Base-by-base conservation (phyloP, 257 asterid genomes). In the Sherardia arvensis region DNA sequence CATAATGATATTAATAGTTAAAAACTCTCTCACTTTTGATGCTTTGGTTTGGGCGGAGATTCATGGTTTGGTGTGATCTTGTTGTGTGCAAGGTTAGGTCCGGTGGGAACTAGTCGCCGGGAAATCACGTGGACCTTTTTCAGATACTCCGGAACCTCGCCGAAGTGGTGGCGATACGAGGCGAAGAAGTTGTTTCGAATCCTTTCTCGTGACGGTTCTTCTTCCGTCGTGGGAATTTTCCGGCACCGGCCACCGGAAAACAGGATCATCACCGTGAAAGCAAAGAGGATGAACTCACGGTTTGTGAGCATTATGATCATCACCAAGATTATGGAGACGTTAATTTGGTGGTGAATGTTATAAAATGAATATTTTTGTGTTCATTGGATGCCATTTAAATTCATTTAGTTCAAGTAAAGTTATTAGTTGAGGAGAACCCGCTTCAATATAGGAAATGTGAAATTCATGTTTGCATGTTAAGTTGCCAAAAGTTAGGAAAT, bases 51-150 rank as follows among this genome's bases (percentile, higher is more conserved):
- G n/a, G n/a, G n/a, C n/a, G n/a, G n/a, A n/a, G n/a, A n/a, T n/a
- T n/a, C n/a, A n/a, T n/a, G n/a, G n/a, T n/a, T n/a, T n/a, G n/a
- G n/a, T n/a, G n/a, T n/a, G n/a, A n/a, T n/a, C n/a, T n/a, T 1
- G 43, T 78, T 74, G 63, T 78, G 83, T 29, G 76, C 76, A 25
- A 76, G 81, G 55, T 78, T 73, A 8, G 86, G 81, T 27, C 86
- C 84, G 10, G 29, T 43, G 18, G 86, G 86, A 21, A 81, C 80
- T 18, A 45, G 38, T 20, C 75, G 68, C 38, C 75, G 76, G 11
- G 80, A 71, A 5, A 81, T 82, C 4, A 30, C 22, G 45, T 71
- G 80, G 32, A 40, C 21, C 21, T 48, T 23, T 74, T 65, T 11
- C 62, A n/a, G 66, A 20, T 56, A 38, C 51, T 53, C 70, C 22